Evolutionary conservation across 2,329 filamentous ascomycete genomes (phyloP).

Genomic region (Monosporascus cannonballus): DNA sequence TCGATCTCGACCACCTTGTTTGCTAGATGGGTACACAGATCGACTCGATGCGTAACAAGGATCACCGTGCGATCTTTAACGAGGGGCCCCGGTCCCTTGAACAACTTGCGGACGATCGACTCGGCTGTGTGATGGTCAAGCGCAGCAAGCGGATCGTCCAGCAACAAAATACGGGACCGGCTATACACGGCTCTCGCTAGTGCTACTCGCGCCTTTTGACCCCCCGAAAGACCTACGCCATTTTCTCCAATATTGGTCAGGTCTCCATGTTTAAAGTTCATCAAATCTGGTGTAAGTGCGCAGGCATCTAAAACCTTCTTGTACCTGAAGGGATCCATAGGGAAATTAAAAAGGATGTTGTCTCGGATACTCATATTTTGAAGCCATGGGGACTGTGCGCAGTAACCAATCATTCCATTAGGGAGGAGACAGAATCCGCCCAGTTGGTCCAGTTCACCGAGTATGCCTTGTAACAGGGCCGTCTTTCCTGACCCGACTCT

Average conservation of each 20-base stretch:
- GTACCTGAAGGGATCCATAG: slow-evolving; percentile 50
- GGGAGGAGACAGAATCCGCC: slow-evolving; percentile 43
- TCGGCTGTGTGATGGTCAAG: slow-evolving; percentile 57
- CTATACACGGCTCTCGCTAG: slow-evolving; percentile 59
- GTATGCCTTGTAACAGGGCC: slow-evolving; percentile 50
- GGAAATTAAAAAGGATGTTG: slow-evolving; percentile 58
- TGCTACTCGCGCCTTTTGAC: slow-evolving; percentile 57
- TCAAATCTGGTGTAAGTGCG: slow-evolving; percentile 49
- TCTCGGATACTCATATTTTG: slow-evolving; percentile 61
- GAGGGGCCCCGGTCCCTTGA: slow-evolving; percentile 55
- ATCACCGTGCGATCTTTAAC: slow-evolving; percentile 62
- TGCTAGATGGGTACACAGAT: slow-evolving; percentile 68
- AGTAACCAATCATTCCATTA: slow-evolving; percentile 46
- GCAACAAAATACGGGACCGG: slow-evolving; percentile 46
- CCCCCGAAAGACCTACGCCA: slow-evolving; percentile 56
- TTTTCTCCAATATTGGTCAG: slow-evolving; percentile 55
- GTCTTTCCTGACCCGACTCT: slow-evolving; percentile 58
- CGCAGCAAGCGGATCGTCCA: slow-evolving; percentile 59
- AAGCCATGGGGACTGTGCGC: slow-evolving; percentile 58
- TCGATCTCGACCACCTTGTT: slow-evolving; percentile 66
- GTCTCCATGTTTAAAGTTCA: slow-evolving; percentile 51
- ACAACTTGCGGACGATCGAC: slow-evolving; percentile 54
- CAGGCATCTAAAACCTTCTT: slow-evolving; percentile 55
- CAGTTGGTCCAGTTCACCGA: slow-evolving; percentile 62
- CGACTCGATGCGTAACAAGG: slow-evolving; percentile 76